These are phyloP conservation scores for Paulownia fortunei DNA, from an alignment of 257 asterid species.

Conservation along the genomic window DNA sequence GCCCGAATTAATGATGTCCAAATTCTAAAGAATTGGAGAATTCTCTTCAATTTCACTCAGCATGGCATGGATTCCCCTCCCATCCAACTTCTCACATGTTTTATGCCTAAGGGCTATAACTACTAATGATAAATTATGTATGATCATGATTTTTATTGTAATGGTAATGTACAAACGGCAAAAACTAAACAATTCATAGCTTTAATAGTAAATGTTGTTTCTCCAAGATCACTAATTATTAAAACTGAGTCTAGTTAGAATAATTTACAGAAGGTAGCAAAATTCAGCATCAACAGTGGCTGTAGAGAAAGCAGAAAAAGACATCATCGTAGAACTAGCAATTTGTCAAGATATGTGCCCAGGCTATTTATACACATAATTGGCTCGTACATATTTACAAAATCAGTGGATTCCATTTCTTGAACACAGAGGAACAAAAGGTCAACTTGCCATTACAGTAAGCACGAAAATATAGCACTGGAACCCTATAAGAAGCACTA, in stretches of 20 bases:
- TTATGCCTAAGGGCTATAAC: no score
- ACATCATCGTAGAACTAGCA: neutral
- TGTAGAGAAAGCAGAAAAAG: neutral
- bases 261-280: neutral
- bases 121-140: no score
- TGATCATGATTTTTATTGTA: no score
- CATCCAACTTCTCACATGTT: no score
- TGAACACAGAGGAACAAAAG: slow-evolving; percentile 11
- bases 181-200: neutral
- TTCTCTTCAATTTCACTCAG: no score
- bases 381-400: neutral
- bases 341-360: neutral
- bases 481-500: slow-evolving; percentile 81
- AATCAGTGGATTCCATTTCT: neutral
- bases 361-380: neutral
- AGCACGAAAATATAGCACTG: slow-evolving; percentile 87
- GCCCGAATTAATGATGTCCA: no score
- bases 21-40: no score
- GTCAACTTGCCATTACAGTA: slow-evolving; percentile 61
- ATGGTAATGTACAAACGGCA: neutral
- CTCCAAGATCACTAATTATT: neutral
- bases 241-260: neutral
- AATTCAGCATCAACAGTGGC: slow-evolving; percentile 19
- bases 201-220: neutral
- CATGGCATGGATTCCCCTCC: no score